phyloP scores from a whole-genome alignment of 2,329 filamentous ascomycete species.

The Arthrobotrys megalospora region DNA sequence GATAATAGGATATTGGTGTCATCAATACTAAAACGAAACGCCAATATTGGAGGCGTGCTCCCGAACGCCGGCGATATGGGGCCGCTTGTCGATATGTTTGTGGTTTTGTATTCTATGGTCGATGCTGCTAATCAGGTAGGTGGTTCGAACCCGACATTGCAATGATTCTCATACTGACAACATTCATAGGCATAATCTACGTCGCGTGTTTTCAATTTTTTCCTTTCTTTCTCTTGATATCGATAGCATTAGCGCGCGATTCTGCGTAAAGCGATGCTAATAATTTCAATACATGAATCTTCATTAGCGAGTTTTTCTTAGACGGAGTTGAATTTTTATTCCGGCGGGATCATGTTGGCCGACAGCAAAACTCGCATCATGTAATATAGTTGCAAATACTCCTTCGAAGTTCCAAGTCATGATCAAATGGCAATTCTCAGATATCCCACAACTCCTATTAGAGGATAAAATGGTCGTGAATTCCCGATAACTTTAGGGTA shows the following conservation, averaged over 20 bases:
- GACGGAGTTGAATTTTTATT: conserved; percentile 49
- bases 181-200: conserved; percentile 28
- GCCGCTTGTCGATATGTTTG: conserved; percentile 86
- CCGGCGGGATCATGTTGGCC: conserved; percentile 41
- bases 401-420: neutral
- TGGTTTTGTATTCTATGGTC: conserved; percentile 85
- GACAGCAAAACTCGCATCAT: conserved; percentile 37
- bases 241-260: conserved; percentile 46
- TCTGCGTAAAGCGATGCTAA: conserved; percentile 14
- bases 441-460: neutral
- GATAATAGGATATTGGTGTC: conserved; percentile 88
- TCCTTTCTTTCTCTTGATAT: conserved; percentile 19
- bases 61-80: conserved; percentile 75
- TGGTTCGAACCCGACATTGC: neutral
- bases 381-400: conserved; percentile 51
- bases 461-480: neutral
- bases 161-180: conserved; percentile 21
- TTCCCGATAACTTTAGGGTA: neutral
- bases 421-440: neutral
- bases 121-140: conserved; percentile 89
- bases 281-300: conserved; percentile 32
- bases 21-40: conserved; percentile 89
- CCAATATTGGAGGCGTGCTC: conserved; percentile 77
- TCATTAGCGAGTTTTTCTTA: conserved; percentile 58
- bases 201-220: neutral